phyloP scores from a whole-genome alignment of 2,329 filamentous ascomycete genomes.

The Fusarium sp. region DNA sequence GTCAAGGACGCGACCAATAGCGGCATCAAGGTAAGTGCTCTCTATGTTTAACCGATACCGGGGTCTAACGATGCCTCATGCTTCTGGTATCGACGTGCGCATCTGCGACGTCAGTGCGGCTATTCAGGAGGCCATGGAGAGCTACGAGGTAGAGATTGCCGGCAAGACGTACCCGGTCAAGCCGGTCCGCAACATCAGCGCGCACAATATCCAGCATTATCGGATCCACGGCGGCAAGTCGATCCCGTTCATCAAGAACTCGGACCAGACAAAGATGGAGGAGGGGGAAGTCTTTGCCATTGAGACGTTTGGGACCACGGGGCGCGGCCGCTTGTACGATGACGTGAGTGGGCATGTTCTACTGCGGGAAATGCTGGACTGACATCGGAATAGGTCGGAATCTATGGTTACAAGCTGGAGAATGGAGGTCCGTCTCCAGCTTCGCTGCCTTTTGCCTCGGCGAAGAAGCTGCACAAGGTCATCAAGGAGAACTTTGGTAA shows the following conservation, averaged over 20 bases:
- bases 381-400: conserved; percentile 51
- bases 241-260: conserved; percentile 87
- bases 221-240: conserved; percentile 90
- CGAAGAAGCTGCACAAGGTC: conserved; percentile 66
- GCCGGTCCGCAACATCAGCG: conserved; percentile 83
- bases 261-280: conserved; percentile 92
- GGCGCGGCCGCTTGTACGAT: conserved; percentile 82
- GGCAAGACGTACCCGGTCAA: conserved; percentile 83
- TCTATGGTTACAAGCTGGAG: conserved; percentile 64
- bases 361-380: background rate
- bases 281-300: conserved; percentile 93
- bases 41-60: too few relatives aligned
- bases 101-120: conserved; percentile 83
- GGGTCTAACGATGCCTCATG: conserved; percentile 23
- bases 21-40: conserved; percentile 69
- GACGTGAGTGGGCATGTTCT: conserved; percentile 68
- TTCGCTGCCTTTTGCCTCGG: conserved; percentile 60
- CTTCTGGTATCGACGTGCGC: conserved; percentile 86
- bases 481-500: conserved; percentile 73
- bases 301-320: conserved; percentile 92
- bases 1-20: conserved; percentile 84
- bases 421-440: conserved; percentile 50
- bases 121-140: conserved; percentile 92
- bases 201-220: conserved; percentile 87
- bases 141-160: conserved; percentile 85